A percentile compares a stretch with the other conserved stretches of the same genome.
These are phyloP conservation scores for Boletus vinaceobasis DNA, from an alignment of 768 basidiomycete genomes.

Conservation along the genomic window DNA sequence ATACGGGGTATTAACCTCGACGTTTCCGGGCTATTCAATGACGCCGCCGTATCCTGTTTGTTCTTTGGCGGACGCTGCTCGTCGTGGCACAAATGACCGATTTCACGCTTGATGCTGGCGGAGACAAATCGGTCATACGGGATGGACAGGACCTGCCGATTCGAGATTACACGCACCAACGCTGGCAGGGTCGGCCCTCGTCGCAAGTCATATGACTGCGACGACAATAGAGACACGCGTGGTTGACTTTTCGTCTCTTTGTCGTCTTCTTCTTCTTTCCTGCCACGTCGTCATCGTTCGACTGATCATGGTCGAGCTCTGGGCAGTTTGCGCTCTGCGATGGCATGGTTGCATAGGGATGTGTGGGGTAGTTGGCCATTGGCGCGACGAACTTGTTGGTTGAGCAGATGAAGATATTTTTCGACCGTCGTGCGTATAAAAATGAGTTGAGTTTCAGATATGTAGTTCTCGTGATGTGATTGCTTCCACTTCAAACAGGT, in stretches of 20 bases:
- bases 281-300: conserved; percentile 31
- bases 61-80: conserved; percentile 59
- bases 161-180: conserved; percentile 65
- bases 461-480: conserved; percentile 18
- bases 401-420: conserved; percentile 11
- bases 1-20: conserved; percentile 31
- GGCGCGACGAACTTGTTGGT: conserved; percentile 2
- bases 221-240: conserved; percentile 91
- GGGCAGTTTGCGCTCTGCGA: conserved; percentile 9
- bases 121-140: conserved; percentile 6
- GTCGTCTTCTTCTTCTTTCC: conserved; percentile 42
- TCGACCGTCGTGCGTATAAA: conserved; percentile 18
- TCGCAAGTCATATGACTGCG: conserved; percentile 93
- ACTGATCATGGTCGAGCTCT: conserved; percentile 28
- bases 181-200: conserved; percentile 85
- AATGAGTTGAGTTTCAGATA: conserved; percentile 25
- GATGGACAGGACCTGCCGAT: conserved; percentile 2
- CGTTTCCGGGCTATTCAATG: conserved; percentile 31
- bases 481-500: conserved; percentile 17
- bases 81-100: conserved; percentile 91
- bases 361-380: conserved; percentile 29
- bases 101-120: conserved; percentile 89
- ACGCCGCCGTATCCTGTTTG: conserved; percentile 38
- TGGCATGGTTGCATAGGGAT: conserved; percentile 26
- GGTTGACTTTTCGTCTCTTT: conserved; percentile 83